Conservation (phyloP, 2,329 filamentous ascomycete genomes). For the Aspergillus sp. region DNA sequence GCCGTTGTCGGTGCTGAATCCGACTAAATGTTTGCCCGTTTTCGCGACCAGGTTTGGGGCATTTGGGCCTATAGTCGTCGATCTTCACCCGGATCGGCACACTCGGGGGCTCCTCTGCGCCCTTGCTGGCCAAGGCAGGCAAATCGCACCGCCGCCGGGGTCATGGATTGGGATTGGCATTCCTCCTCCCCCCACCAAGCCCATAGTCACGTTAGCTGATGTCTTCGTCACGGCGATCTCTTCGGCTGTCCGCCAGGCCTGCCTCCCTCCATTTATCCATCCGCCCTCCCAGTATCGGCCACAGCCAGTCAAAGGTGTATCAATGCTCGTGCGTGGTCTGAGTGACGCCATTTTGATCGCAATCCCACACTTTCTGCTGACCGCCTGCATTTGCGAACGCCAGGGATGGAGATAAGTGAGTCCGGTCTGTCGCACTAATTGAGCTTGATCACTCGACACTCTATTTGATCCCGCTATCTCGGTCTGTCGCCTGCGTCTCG, state of each 20-base stretch:
- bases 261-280: not conserved
- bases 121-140: constrained; percentile 1
- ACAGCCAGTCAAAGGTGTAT: not conserved
- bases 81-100: constrained; percentile 1
- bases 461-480: not conserved
- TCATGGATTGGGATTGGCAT: not conserved
- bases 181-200: not conserved
- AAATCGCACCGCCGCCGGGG: not conserved
- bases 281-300: not conserved
- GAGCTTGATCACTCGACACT: constrained; percentile 1
- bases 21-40: not conserved
- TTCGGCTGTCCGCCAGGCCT: not conserved
- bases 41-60: not conserved
- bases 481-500: not conserved
- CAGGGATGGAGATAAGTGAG: constrained; percentile 3
- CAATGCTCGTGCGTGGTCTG: not conserved
- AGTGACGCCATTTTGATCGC: not conserved
- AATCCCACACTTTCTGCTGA: not conserved
- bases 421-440: not conserved
- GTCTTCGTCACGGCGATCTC: constrained; percentile 1
- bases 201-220: constrained; percentile 3
- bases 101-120: not conserved
- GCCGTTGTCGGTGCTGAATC: not conserved
- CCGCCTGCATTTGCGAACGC: not conserved
- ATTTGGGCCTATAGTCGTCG: not conserved